A percentile compares a stretch with the other conserved stretches of the same genome.
Conservation (phyloP, 2,329 filamentous ascomycete species). For the Colletotrichum chlorophyti region DNA sequence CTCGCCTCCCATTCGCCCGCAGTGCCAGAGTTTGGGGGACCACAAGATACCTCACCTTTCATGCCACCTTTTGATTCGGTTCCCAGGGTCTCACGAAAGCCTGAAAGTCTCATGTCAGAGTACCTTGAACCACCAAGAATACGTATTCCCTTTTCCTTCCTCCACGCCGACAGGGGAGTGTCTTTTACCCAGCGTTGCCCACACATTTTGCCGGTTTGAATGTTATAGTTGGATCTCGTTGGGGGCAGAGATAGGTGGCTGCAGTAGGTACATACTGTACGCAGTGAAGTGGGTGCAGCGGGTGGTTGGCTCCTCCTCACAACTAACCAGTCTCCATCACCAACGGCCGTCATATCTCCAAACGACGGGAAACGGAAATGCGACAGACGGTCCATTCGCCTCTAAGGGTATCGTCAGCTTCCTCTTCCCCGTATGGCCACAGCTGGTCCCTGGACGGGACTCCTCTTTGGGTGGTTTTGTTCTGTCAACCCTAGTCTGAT, state of each 20-base stretch:
- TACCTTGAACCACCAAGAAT: background rate
- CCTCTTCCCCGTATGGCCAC: conserved; percentile 17
- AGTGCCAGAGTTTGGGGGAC: conserved; percentile 23
- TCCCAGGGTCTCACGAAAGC: conserved; percentile 10
- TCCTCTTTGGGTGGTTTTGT: conserved; percentile 28
- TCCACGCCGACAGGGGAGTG: too few species aligned
- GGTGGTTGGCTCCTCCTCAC: too few species aligned
- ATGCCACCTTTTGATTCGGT: conserved; percentile 14
- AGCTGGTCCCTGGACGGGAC: background rate
- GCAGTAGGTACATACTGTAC: too few species aligned
- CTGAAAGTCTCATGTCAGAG: background rate
- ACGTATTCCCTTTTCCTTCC: too few species aligned
- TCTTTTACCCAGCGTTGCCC: background rate
- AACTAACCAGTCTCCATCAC: conserved; percentile 5
- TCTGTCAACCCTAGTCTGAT: conserved; percentile 28
- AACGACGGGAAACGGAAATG: conserved; percentile 25
- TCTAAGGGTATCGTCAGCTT: conserved; percentile 26
- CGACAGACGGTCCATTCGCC: conserved; percentile 25
- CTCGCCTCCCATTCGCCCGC: conserved; percentile 15
- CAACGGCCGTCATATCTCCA: conserved; percentile 17
- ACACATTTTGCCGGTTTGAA: background rate
- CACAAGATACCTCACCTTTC: conserved; percentile 26
- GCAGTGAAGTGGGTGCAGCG: too few species aligned
- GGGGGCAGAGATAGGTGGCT: too few species aligned
- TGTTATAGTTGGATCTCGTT: too few species aligned